Conservation (phyloP, 768 basidiomycete genomes). For the Kwoniella dejecticola region DNA sequence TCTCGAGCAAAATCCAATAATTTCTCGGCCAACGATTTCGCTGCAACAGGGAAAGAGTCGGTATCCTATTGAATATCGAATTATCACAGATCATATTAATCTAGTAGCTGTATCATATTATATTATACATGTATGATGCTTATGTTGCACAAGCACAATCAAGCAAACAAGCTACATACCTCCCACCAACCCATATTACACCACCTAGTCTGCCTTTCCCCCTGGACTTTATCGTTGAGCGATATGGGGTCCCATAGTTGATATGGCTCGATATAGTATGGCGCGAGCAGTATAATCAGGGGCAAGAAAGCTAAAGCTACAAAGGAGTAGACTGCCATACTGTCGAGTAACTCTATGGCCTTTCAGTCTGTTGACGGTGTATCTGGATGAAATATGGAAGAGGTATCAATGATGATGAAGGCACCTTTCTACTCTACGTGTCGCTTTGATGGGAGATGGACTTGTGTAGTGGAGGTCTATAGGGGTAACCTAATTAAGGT, state of each 20-base stretch:
- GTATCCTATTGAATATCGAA: constrained; percentile 22
- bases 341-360: not conserved
- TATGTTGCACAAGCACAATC: too few species aligned
- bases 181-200: constrained; percentile 50
- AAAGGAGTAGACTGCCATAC: not conserved
- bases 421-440: too few species aligned
- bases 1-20: constrained; percentile 36
- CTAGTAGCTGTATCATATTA: too few species aligned
- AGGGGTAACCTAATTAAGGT: not conserved
- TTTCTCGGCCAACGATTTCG: constrained; percentile 35
- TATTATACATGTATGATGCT: too few species aligned
- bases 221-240: constrained; percentile 27
- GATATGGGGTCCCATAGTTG: constrained; percentile 21
- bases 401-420: too few species aligned
- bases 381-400: too few species aligned
- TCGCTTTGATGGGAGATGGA: not conserved
- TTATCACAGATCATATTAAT: not conserved
- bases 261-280: constrained; percentile 33
- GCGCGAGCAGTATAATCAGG: constrained; percentile 19
- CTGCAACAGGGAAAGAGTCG: constrained; percentile 32
- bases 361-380: not conserved
- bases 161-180: constrained; percentile 16
- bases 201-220: constrained; percentile 27
- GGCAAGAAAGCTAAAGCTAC: constrained; percentile 15
- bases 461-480: constrained; percentile 4